Evolutionary conservation across 176 grass and related monocot species (phyloP), one percentile per base, ranked within the genome.

Genomic region (Tuctoria greenei): DNA sequence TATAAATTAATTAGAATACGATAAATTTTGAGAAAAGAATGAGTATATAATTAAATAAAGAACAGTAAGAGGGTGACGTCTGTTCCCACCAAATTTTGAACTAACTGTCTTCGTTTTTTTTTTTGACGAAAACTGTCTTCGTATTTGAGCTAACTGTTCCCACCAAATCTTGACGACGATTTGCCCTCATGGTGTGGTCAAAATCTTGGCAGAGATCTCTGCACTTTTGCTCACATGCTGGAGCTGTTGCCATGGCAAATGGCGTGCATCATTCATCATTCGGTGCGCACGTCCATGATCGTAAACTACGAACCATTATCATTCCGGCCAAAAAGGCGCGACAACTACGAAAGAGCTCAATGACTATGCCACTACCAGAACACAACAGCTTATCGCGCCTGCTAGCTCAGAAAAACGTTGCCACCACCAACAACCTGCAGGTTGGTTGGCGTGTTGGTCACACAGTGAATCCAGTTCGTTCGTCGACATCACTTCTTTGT

Each of bases 311-410:
- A 52, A 3, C 31, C 60, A 43, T 8, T 35, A 77, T 78, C 44
- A 78, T 74, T 69, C 69, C 70, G 18, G 44, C 43, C 35, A 62
- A 81, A 81, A 72, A 81, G 67, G 67, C 56, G 40, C 24, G 34
- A n/a, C 40, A 59, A 61, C 66, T 61, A 40, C 26, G 17, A 2
- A n/a, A 44, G 17, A 34, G n/a, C 21, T 42, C 4, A 46, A 44
- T n/a, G 39, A 31, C 39, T 10, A 34, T 11, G 18, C 16, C 42
- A 13, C 21, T 64, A n/a, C 24, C 24, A 24, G 4, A 1, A 27
- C 37, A 27, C 37, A 7, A 14, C 24, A 20, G 13, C 42, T 11
- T 3, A 14, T 38, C 2, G 31, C 18, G 8, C 4, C 18, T 20
- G 47, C 37, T 21, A 13, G 6, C 15, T 7, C 25, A 37, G 49